A percentile compares a stretch with the other conserved stretches of the same genome.
phyloP scores from a whole-genome alignment of 2,329 filamentous ascomycete species.

The Aureobasidium sp. region DNA sequence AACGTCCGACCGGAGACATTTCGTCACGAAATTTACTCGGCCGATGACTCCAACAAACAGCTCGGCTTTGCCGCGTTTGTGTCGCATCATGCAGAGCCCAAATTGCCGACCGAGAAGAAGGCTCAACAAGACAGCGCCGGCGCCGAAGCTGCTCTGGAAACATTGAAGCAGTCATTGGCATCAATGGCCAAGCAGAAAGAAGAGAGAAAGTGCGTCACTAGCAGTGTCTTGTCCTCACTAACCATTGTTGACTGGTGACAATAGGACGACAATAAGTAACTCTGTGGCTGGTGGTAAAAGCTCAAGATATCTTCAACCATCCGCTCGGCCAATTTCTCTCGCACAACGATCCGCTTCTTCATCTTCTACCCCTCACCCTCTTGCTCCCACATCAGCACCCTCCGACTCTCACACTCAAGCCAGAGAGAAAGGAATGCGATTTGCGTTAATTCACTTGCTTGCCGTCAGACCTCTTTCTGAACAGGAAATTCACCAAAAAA shows the following conservation, averaged over 20 bases:
- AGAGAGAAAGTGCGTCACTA: slow-evolving; percentile 46
- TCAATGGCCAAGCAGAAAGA: slow-evolving; percentile 54
- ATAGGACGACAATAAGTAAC: slow-evolving; percentile 27
- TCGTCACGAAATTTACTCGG: slow-evolving; percentile 52
- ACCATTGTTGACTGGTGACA: slow-evolving; percentile 26
- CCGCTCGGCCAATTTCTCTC: slow-evolving; percentile 27
- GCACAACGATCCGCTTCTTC: slow-evolving; percentile 35
- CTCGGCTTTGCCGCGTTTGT: slow-evolving; percentile 51
- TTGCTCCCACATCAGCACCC: slow-evolving; percentile 35
- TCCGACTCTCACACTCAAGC: slow-evolving; percentile 24
- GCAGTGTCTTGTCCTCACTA: slow-evolving; percentile 24
- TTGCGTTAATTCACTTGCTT: slow-evolving; percentile 46
- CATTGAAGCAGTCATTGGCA: slow-evolving; percentile 53
- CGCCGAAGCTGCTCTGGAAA: slow-evolving; percentile 53
- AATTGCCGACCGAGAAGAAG: slow-evolving; percentile 42
- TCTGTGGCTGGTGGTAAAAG: slow-evolving; percentile 32
- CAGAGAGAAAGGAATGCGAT: slow-evolving; percentile 37
- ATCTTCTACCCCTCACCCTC: slow-evolving; percentile 28
- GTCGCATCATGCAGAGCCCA: slow-evolving; percentile 45
- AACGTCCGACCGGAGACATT: slow-evolving; percentile 47
- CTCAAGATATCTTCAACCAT: slow-evolving; percentile 16
- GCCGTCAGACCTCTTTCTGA: slow-evolving; percentile 45
- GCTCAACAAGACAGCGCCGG: slow-evolving; percentile 49
- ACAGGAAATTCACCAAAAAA: slow-evolving; percentile 42
- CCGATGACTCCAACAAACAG: slow-evolving; percentile 35